Base-by-base conservation (phyloP, 2,329 filamentous ascomycete species). In the Epichloe gansuensis region DNA sequence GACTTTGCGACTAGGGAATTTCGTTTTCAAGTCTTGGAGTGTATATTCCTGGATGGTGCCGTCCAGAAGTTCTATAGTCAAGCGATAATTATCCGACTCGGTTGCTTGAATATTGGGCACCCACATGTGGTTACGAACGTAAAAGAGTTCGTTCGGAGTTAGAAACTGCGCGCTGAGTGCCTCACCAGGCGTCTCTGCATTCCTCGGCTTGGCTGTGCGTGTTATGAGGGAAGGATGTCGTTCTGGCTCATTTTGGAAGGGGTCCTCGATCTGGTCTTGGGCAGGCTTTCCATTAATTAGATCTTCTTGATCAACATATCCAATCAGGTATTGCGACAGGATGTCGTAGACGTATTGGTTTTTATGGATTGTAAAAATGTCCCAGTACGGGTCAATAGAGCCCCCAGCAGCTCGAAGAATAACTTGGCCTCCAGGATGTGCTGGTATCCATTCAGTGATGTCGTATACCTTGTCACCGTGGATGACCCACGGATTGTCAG, bases 291-390 rank as follows among this genome's bases (percentile, higher is more conserved):
- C 81, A 53, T 81, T 67, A n/a, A 76, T 66, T 2, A 86, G 72
- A 59, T 86, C 83, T 9, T 68, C 70, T 1, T 67, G 65, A 56
- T 85, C 75, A 3, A 86, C 72, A 46, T 75, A 76, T 31, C 83
- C 83, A 46, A 86, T 81, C 28, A 76, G 69, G 60, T 82, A 86
- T 58, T 81, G 75, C n/a, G 79, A 72, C 0, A 86, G 70, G 42
- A 86, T 82, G 49, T 84, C 79, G 54, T 76, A 75, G 5, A 86
- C 81, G 55, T 86, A 78, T 43, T 78, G 72, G 17, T 76, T 74
- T 62, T 85, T 82, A 69, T 86, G 83, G 54, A 86, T 85, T 46
- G 75, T 73, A 62, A 86, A 86, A 51, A 86, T 83, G 54, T 84
- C 72, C 83, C 83, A 86, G 66, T 85, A 86, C 0, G 78, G 76